phyloP scores from a whole-genome alignment of 2,329 filamentous ascomycete species.

The Claviceps fusiformis region DNA sequence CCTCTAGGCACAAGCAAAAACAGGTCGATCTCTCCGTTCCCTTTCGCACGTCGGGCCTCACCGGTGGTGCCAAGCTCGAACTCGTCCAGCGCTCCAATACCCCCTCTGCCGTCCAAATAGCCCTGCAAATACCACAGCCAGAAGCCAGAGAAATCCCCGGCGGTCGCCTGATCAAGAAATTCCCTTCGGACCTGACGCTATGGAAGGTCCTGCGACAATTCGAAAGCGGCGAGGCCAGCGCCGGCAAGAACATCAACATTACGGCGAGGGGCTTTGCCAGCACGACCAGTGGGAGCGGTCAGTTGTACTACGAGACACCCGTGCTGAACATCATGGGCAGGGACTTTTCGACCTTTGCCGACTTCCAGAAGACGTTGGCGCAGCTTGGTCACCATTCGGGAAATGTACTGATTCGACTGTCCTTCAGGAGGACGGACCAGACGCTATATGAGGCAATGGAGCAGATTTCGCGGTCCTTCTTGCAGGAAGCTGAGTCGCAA shows the following conservation, averaged over 20 bases:
- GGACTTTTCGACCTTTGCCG: conserved; percentile 61
- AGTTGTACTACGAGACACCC: conserved; percentile 79
- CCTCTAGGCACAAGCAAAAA: conserved; percentile 65
- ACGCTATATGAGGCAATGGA: conserved; percentile 77
- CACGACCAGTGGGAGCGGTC: conserved; percentile 48
- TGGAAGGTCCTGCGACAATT: conserved; percentile 88
- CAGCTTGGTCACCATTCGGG: conserved; percentile 82
- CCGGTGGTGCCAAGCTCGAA: conserved; percentile 79
- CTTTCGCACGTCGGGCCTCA: conserved; percentile 70
- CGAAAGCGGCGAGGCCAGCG: conserved; percentile 58
- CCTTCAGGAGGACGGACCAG: conserved; percentile 60
- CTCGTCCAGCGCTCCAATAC: conserved; percentile 79
- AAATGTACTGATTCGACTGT: conserved; percentile 63
- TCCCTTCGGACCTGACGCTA: conserved; percentile 74
- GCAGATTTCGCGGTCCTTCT: conserved; percentile 59
- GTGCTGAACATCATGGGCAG: conserved; percentile 72
- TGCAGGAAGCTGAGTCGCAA: conserved; percentile 32
- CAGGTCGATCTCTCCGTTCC: conserved; percentile 72
- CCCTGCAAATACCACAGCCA: conserved; percentile 67
- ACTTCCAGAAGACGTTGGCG: conserved; percentile 77
- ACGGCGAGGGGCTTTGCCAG: conserved; percentile 69
- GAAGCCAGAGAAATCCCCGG: conserved; percentile 50
- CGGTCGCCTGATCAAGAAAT: conserved; percentile 66
- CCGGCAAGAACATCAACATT: conserved; percentile 56
- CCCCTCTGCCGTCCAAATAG: conserved; percentile 73